Base-by-base conservation (phyloP, 1,284 basidiomycete genomes). In the Acaromyces ingoldii region DNA sequence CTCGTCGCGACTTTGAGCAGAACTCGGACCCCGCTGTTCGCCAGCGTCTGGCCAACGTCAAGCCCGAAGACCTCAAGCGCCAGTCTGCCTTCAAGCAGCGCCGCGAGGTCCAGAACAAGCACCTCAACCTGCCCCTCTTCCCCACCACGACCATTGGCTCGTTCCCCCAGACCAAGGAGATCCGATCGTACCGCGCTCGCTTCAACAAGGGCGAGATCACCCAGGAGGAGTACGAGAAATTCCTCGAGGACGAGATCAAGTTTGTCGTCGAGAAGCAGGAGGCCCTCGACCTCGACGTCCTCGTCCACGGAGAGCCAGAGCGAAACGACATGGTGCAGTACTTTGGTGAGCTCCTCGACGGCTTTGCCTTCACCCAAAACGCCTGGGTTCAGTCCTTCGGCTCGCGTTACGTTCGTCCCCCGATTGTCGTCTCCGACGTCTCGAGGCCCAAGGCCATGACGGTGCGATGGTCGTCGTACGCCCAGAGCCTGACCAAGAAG, bases 301-400 rank as follows among this genome's bases (percentile, higher is more conserved):
- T 98, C 72, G 95, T 99, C 65, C 95, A 99, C 80, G 95, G 95
- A 76, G 95, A 99, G 81, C 89, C 95, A 53, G 92, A 97, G 82
- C 86, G 92, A 75, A 96, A 96, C 79, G 92, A 97, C 83, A 96
- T 96, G 92, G 77, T 96, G 58, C 91, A 96, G 81, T 99, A 99
- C 86, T 99, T 98, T 72, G 95, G 95, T 75, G 95, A 99, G 81
- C 89, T 86, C 75, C 82, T 99, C 69, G 82, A 85, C 60, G 95
- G 95, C 68, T 97, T 98, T 77, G 90, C 89, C 79, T 96, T 95
- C 80, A 96, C 91, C 57, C 90, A 97, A 81, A 92, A 96, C 72
- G 95, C 85, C 55, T 99, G 95, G 95, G 95, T 99, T 34, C 95
- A 99, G 82, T 95, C 90, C 78, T 99, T 93, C 76, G 72, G 72